phyloP scores from a whole-genome alignment of 768 basidiomycete genomes.

The Lepiota venenata region DNA sequence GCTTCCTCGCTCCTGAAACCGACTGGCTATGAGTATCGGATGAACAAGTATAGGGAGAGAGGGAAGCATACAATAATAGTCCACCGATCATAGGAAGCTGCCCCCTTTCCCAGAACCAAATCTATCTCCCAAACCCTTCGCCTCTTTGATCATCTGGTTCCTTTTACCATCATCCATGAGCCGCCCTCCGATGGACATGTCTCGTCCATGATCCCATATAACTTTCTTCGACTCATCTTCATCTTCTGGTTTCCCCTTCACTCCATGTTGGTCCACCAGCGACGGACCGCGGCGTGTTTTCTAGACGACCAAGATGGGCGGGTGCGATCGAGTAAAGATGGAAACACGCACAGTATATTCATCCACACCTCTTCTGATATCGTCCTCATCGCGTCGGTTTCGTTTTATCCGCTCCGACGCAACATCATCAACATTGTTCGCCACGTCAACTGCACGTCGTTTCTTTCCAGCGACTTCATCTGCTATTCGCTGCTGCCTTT shows the following conservation, averaged over 20 bases:
- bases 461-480: constrained; percentile 96
- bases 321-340: neutral
- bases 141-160: constrained; percentile 74
- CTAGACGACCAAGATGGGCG: constrained; percentile 19
- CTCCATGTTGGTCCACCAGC: constrained; percentile 51
- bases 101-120: constrained; percentile 76
- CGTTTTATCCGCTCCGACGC: constrained; percentile 46
- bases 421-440: constrained; percentile 37
- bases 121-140: constrained; percentile 75
- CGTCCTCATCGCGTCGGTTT: constrained; percentile 61
- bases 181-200: constrained; percentile 85
- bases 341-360: constrained; percentile 64
- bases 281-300: constrained; percentile 49
- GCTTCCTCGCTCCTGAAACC: too few relatives aligned
- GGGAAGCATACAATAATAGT: too few relatives aligned
- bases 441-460: constrained; percentile 60
- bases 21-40: too few relatives aligned
- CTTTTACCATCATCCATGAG: constrained; percentile 89
- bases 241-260: constrained; percentile 32
- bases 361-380: constrained; percentile 67
- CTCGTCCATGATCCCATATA: constrained; percentile 91
- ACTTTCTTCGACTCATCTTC: constrained; percentile 49
- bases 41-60: too few relatives aligned
- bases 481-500: constrained; percentile 85
- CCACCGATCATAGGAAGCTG: constrained; percentile 47